These are phyloP conservation scores for Eucalyptus erythrocorys DNA, from an alignment of 345 rosid genomes.

Conservation along the genomic window DNA sequence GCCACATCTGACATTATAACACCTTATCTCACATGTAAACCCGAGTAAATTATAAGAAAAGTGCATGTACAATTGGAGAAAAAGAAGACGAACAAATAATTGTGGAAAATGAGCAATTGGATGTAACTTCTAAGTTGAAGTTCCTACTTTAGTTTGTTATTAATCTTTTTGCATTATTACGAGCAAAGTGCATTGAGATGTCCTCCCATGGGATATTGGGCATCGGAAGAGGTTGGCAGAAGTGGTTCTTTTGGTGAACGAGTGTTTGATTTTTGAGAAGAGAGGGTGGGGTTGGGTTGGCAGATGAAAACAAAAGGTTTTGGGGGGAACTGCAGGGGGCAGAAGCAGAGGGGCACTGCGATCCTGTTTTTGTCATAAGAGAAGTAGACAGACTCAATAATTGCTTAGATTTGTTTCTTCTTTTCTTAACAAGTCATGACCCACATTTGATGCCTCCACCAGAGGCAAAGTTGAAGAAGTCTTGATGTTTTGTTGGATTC, in stretches of 20 bases:
- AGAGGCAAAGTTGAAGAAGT: background rate
- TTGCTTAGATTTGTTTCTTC: constrained; percentile 15
- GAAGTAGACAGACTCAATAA: background rate
- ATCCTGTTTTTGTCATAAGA: background rate
- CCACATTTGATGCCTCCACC: background rate
- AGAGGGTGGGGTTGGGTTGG: background rate
- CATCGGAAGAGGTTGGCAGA: background rate
- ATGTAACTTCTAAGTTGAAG: background rate
- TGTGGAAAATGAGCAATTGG: background rate
- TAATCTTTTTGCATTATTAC: background rate
- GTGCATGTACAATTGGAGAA: background rate
- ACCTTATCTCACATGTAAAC: background rate
- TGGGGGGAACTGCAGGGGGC: background rate
- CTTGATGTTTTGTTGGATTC: background rate
- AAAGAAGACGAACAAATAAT: background rate
- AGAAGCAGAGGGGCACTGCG: background rate
- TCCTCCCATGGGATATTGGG: background rate
- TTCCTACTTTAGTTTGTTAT: background rate
- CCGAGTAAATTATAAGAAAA: background rate
- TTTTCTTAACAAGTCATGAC: constrained; percentile 7
- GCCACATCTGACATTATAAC: background rate
- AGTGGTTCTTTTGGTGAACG: background rate
- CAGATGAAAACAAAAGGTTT: background rate
- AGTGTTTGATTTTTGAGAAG: background rate
- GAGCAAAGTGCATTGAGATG: background rate